Conservation (phyloP, 768 basidiomycete genomes). For the Mycena pura region DNA sequence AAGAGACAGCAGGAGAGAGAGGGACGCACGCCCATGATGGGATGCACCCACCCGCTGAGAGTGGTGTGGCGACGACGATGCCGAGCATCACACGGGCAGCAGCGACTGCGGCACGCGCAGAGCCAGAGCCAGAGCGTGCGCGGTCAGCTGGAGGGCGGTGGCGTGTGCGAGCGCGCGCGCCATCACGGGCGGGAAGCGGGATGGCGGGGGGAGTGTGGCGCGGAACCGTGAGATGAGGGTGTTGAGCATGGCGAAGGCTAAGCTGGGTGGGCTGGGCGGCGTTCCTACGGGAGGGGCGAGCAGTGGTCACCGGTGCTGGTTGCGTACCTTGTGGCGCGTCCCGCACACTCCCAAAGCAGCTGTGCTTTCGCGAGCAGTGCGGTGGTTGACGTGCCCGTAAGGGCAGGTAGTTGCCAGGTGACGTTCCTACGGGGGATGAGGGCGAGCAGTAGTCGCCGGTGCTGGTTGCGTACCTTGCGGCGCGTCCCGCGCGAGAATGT, state of each 20-base stretch:
- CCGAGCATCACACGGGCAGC: slow-evolving; percentile 26
- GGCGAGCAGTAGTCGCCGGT: background rate
- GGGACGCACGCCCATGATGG: slow-evolving; percentile 38
- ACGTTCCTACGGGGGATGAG: too few relatives aligned
- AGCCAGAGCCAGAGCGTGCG: slow-evolving; percentile 34
- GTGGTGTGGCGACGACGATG: slow-evolving; percentile 22
- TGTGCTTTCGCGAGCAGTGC: slow-evolving; percentile 9
- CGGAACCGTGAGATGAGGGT: slow-evolving; percentile 27
- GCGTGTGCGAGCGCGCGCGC: slow-evolving; percentile 43
- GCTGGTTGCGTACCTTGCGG: background rate
- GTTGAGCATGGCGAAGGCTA: slow-evolving; percentile 29
- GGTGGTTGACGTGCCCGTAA: background rate
- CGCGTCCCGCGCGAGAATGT: background rate
- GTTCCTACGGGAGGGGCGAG: background rate
- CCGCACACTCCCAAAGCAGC: slow-evolving; percentile 11
- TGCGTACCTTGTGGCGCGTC: slow-evolving; percentile 3
- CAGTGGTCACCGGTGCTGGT: background rate
- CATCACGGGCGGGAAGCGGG: slow-evolving; percentile 7
- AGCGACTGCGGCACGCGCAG: slow-evolving; percentile 27
- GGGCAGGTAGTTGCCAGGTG: too few relatives aligned
- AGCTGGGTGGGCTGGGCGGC: background rate
- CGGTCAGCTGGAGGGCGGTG: slow-evolving; percentile 44
- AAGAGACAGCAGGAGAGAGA: too few relatives aligned
- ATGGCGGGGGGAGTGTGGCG: slow-evolving; percentile 20
- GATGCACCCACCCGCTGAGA: slow-evolving; percentile 29